Base-by-base conservation (phyloP, 495 filamentous ascomycete genomes). In the Haplographium delicatum region DNA sequence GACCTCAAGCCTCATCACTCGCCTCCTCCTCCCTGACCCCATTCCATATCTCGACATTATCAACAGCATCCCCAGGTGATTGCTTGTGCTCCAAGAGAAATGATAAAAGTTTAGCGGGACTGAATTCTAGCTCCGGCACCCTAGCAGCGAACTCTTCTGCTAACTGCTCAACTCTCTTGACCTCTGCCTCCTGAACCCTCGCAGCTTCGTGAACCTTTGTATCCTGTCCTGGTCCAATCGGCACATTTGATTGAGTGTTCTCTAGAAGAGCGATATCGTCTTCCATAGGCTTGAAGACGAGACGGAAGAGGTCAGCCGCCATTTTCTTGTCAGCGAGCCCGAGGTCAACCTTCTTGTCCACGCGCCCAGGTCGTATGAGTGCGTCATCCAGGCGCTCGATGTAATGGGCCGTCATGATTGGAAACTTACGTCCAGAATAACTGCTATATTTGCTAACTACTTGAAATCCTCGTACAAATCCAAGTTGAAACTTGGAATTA, bases 341-440 rank as follows among this genome's bases (percentile, higher is more conserved):
- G 53, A 89, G 88, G 16, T 75, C 64, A 46, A 89, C 73, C 25
- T 77, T 76, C 75, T 85, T 79, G 58, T 90, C 85, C 9, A 91
- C 81, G n/a, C 85, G 78, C 0, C 86, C 86, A n/a, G 83, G 83
- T 0, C 86, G 81, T 44, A 88, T 81, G 4, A 91, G 72, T 1
- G 85, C 85, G 31, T 78, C 69, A 56, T 91, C 87, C 1, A 91
- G 72, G 51, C 81, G 80, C 26, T 86, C 81, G 0, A 79, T 57
- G 58, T 88, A 80, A 57, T 91, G 90, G 40, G 85, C 88, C 2
- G 84, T 90, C 83, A 91, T 90, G 51, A 91, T 83, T 11, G 89
- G 73, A 16, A 89, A n/a, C n/a, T n/a, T n/a, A n/a, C n/a, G n/a
- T n/a, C n/a, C n/a, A n/a, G n/a, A n/a, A n/a, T n/a, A n/a, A n/a